Percentiles rank a stretch among this genome's conserved stretches.
These are phyloP conservation scores for Furcasterigmium furcatum DNA, from an alignment of 2,329 filamentous ascomycete species.

Conservation along the genomic window DNA sequence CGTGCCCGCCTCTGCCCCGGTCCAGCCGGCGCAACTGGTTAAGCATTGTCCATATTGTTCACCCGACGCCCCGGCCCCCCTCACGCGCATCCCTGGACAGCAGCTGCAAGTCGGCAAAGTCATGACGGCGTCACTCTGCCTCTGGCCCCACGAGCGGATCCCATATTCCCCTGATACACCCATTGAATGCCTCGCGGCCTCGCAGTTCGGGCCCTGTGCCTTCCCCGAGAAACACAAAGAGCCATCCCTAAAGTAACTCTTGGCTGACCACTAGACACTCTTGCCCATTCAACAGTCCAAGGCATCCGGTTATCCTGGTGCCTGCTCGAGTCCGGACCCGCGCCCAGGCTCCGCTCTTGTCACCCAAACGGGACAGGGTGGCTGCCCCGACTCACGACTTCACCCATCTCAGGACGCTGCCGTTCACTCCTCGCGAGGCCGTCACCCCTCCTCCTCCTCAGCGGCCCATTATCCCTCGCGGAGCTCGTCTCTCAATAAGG, in stretches of 20 bases:
- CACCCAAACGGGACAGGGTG: neutral
- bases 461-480: neutral
- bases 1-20: neutral
- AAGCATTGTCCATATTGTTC: slow-evolving; percentile 1
- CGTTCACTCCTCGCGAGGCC: neutral
- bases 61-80: neutral
- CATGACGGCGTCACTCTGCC: neutral
- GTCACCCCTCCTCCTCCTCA: neutral
- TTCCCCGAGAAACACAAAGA: neutral
- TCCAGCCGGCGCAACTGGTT: neutral
- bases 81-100: too few species aligned
- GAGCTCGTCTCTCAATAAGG: neutral
- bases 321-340: neutral
- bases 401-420: neutral
- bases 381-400: neutral
- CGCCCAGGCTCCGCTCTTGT: neutral
- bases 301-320: neutral
- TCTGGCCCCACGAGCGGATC: neutral
- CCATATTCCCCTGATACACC: too few species aligned
- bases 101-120: neutral
- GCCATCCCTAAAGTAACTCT: neutral
- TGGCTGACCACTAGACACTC: neutral
- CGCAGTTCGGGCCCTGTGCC: neutral
- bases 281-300: neutral
- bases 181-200: neutral